Evolutionary conservation across 2,329 filamentous ascomycete species (phyloP).

Genomic region (Ceratocystis variospora): DNA sequence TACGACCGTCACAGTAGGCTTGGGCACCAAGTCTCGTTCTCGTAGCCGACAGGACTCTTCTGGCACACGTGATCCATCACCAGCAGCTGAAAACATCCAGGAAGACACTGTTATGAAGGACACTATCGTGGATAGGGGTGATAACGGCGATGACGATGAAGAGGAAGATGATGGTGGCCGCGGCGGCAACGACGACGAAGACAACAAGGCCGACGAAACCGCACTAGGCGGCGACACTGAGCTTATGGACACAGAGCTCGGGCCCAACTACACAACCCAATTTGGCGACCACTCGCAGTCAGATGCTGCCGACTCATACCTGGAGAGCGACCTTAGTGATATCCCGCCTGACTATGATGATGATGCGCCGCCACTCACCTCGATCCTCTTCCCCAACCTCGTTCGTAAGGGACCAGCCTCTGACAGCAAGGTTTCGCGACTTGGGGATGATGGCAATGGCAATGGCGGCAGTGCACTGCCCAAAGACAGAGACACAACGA

Average conservation of each 20-base stretch:
- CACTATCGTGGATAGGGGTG: slow-evolving; percentile 24
- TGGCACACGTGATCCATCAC: slow-evolving; percentile 10
- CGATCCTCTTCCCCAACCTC: slow-evolving; percentile 37
- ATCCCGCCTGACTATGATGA: slow-evolving; percentile 45
- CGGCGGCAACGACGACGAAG: slow-evolving; percentile 25
- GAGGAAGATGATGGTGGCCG: slow-evolving; percentile 17
- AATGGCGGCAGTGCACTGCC: background rate
- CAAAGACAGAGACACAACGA: slow-evolving; percentile 6
- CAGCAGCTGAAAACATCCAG: slow-evolving; percentile 28
- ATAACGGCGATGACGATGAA: slow-evolving; percentile 22
- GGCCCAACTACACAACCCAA: slow-evolving; percentile 24
- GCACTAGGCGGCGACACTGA: slow-evolving; percentile 2
- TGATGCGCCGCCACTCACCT: slow-evolving; percentile 36
- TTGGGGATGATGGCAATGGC: background rate
- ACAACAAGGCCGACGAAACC: slow-evolving; percentile 23
- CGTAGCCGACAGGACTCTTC: slow-evolving; percentile 2
- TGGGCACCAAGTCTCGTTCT: background rate
- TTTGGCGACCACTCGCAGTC: slow-evolving; percentile 22
- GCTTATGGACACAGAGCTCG: slow-evolving; percentile 24
- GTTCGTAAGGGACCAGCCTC: slow-evolving; percentile 18
- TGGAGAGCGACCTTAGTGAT: slow-evolving; percentile 57
- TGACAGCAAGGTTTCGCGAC: slow-evolving; percentile 14
- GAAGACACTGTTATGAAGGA: slow-evolving; percentile 35
- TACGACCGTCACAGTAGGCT: background rate
- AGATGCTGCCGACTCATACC: slow-evolving; percentile 37